phyloP scores from a whole-genome alignment of 2,329 filamentous ascomycete species.

The Lomentospora prolificans region DNA sequence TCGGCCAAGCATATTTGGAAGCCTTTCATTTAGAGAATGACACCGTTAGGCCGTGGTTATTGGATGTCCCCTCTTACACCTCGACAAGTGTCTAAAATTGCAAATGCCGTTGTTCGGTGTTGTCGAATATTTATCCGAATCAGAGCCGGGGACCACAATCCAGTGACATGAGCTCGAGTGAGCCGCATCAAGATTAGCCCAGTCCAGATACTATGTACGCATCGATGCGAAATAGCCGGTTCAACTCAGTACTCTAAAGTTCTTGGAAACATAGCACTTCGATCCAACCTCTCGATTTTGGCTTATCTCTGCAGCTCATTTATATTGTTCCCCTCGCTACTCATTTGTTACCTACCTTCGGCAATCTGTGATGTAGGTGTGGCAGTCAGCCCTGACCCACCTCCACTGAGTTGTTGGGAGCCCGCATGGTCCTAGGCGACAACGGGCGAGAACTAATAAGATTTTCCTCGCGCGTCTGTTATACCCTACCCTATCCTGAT shows the following conservation, averaged over 20 bases:
- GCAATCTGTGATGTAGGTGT: constrained; percentile 13
- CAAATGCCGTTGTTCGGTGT: not conserved
- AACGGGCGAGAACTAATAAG: not conserved
- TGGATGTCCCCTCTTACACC: not conserved
- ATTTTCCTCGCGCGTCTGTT: constrained; percentile 11
- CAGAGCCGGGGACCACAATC: not conserved
- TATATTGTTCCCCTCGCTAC: not conserved
- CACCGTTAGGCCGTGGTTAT: not conserved
- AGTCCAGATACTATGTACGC: too few relatives aligned
- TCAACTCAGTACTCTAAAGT: not conserved
- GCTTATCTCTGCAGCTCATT: not conserved
- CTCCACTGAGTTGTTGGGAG: not conserved
- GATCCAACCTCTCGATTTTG: not conserved
- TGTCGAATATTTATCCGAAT: not conserved
- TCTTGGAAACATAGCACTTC: not conserved
- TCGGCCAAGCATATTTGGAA: not conserved
- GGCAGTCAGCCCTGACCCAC: constrained; percentile 9
- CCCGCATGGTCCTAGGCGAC: not conserved
- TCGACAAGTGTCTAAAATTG: not conserved
- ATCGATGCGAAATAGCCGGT: not conserved
- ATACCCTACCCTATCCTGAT: constrained; percentile 14
- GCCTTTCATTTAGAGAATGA: not conserved
- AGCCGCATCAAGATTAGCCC: not conserved
- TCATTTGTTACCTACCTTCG: constrained; percentile 9
- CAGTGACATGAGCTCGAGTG: not conserved